phyloP scores from a whole-genome alignment of 139 green algal species.

The Nannochloris sp. region DNA sequence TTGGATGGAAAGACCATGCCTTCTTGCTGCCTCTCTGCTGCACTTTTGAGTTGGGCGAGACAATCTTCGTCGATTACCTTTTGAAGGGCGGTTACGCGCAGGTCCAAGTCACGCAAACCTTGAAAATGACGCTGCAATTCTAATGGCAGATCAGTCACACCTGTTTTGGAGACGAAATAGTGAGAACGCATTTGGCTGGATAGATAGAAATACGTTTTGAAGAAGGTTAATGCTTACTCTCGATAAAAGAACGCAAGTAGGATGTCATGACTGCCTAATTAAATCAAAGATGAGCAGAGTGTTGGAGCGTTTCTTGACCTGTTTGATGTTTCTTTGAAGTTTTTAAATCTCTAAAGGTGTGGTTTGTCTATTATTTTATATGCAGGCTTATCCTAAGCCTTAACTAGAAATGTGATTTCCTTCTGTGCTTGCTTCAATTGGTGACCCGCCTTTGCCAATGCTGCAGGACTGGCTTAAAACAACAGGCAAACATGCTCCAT shows the following conservation, averaged over 20 bases:
- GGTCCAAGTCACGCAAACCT: conserved; percentile 58
- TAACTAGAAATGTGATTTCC: not conserved
- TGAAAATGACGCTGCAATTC: conserved; percentile 52
- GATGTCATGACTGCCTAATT: conserved; percentile 21
- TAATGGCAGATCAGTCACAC: conserved; percentile 43
- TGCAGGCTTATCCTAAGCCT: not conserved
- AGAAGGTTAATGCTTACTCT: conserved; percentile 18
- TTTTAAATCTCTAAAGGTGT: no score
- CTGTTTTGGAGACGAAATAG: conserved; percentile 1
- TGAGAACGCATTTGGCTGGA: not conserved
- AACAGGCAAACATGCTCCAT: no score
- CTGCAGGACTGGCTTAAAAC: no score
- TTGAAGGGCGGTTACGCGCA: conserved; percentile 33
- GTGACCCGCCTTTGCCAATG: no score
- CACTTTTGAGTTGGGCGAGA: conserved; percentile 18
- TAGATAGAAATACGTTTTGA: not conserved
- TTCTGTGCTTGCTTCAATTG: no score
- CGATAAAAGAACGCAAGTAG: conserved; percentile 50
- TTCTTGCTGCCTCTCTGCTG: conserved; percentile 5
- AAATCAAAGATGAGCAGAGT: no score
- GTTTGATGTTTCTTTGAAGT: no score
- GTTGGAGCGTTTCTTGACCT: no score
- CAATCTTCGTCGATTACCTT: conserved; percentile 37
- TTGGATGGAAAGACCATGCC: conserved; percentile 13
- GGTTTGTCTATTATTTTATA: no score